Conservation (phyloP, 2,329 filamentous ascomycete species). For the Talaromyces islandicus region DNA sequence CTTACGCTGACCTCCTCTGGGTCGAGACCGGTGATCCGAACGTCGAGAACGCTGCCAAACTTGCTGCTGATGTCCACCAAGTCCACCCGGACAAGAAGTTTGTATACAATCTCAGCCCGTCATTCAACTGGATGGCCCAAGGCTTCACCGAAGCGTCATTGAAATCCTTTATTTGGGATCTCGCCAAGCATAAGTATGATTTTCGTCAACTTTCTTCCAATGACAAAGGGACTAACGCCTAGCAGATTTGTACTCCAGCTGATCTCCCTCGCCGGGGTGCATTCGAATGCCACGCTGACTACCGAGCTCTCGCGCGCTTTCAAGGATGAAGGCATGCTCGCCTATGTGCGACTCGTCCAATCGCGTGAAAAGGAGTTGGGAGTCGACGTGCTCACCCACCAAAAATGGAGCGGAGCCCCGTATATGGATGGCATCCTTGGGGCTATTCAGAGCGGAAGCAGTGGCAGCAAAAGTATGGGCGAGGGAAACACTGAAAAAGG, state of each 20-base stretch:
- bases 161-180: constrained; percentile 92
- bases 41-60: constrained; percentile 67
- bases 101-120: constrained; percentile 93
- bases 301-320: constrained; percentile 74
- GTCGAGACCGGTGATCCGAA: constrained; percentile 90
- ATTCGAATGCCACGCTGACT: constrained; percentile 58
- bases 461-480: constrained; percentile 86
- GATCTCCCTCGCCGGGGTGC: constrained; percentile 59
- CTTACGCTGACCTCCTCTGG: constrained; percentile 93
- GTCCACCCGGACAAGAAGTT: constrained; percentile 74
- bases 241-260: constrained; percentile 56
- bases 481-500: constrained; percentile 78
- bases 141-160: constrained; percentile 79
- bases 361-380: constrained; percentile 81
- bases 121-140: constrained; percentile 98
- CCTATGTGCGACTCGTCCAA: constrained; percentile 94
- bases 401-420: constrained; percentile 67
- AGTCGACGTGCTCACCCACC: constrained; percentile 89
- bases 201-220: neutral
- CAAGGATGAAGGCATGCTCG: constrained; percentile 89
- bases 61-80: constrained; percentile 69
- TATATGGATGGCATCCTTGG: constrained; percentile 88
- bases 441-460: constrained; percentile 85
- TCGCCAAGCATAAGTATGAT: constrained; percentile 78
- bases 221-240: constrained; percentile 12